These are phyloP conservation scores for Brettanomyces bruxellensis DNA, from an alignment of 805 yeast genomes.

Conservation along the genomic window DNA sequence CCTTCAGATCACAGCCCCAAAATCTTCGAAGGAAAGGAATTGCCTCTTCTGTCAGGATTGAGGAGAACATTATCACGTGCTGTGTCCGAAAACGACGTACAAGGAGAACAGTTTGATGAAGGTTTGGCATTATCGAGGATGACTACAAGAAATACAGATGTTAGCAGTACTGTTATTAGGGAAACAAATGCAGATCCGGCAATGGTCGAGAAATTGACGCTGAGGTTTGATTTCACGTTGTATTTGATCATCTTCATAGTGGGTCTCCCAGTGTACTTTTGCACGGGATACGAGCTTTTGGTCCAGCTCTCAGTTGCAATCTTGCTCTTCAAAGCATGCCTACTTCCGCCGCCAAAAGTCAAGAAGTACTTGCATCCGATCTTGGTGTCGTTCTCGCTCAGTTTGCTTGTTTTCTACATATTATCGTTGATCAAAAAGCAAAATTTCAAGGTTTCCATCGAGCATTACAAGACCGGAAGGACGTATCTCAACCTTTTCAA, in stretches of 20 bases:
- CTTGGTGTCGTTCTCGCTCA: conserved; percentile 51
- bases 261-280: conserved; percentile 55
- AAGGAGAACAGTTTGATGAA: conserved; percentile 15
- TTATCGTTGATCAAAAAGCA: conserved; percentile 42
- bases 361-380: conserved; percentile 62
- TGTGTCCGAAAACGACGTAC: neutral
- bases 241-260: conserved; percentile 38
- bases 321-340: conserved; percentile 42
- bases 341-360: conserved; percentile 35
- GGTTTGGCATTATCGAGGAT: conserved; percentile 17
- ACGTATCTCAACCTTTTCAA: conserved; percentile 54
- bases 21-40: neutral
- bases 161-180: neutral
- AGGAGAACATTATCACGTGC: too few relatives aligned
- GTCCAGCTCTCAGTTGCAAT: conserved; percentile 57
- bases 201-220: neutral
- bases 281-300: conserved; percentile 47
- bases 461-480: conserved; percentile 59
- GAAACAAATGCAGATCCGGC: neutral
- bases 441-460: conserved; percentile 44
- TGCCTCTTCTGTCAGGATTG: neutral
- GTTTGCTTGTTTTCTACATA: conserved; percentile 55
- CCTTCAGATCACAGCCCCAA: neutral
- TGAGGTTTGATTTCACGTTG: conserved; percentile 42
- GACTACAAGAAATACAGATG: conserved; percentile 12